Conservation (phyloP, 2,329 filamentous ascomycete species). For the Aspergillus sclerotialis region DNA sequence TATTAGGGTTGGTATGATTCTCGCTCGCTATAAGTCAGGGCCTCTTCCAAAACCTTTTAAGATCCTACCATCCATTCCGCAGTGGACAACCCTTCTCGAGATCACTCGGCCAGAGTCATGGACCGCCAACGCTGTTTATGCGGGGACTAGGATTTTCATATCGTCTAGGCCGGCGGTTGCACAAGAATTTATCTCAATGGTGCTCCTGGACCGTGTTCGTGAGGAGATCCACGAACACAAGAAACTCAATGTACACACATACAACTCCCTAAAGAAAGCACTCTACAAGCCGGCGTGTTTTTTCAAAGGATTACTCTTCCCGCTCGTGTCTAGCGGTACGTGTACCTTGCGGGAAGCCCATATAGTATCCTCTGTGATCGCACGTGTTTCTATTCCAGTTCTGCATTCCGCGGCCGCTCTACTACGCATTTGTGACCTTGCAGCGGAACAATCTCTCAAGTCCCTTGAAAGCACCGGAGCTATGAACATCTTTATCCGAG, state of each 20-base stretch:
- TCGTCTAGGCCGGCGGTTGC: conserved; percentile 73
- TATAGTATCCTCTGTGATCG: conserved; percentile 81
- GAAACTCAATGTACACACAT: conserved; percentile 92
- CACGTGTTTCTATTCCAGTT: conserved; percentile 79
- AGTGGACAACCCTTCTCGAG: conserved; percentile 82
- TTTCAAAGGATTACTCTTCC: conserved; percentile 94
- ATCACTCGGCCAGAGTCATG: conserved; percentile 74
- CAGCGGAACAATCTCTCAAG: conserved; percentile 72
- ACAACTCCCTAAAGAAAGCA: conserved; percentile 85
- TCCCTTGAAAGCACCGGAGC: conserved; percentile 81
- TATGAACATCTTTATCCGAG: conserved; percentile 91
- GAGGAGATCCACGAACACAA: conserved; percentile 91
- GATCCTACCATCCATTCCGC: conserved; percentile 82
- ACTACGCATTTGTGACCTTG: conserved; percentile 88
- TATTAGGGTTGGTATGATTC: conserved; percentile 69
- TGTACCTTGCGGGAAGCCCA: conserved; percentile 88
- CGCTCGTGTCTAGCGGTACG: conserved; percentile 74
- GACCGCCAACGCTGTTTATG: conserved; percentile 77
- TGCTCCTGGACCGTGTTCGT: conserved; percentile 83
- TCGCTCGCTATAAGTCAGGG: conserved; percentile 92
- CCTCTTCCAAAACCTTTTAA: conserved; percentile 97
- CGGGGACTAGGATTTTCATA: conserved; percentile 87
- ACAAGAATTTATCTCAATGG: conserved; percentile 77
- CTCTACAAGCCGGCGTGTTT: conserved; percentile 93
- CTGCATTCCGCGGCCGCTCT: conserved; percentile 87